phyloP scores from a whole-genome alignment of 306 rosid genomes.

The Erythrophleum fordii region DNA sequence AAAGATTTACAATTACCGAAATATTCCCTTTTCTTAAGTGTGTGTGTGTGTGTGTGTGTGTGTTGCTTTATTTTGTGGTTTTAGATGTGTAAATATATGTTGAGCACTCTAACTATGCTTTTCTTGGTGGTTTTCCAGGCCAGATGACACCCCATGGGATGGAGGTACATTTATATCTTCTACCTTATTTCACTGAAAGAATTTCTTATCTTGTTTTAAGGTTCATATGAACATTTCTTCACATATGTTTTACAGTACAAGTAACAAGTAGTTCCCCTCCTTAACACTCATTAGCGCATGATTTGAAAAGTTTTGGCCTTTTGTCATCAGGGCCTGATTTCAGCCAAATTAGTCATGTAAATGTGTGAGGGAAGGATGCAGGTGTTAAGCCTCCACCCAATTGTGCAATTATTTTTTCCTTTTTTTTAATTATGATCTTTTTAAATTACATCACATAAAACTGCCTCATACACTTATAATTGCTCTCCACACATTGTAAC shows the following conservation, averaged over 20 bases:
- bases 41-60: no score
- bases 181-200: constrained; percentile 19
- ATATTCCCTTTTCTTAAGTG: background rate
- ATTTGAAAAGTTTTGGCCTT: background rate
- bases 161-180: constrained; percentile 72
- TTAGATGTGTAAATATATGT: constrained; percentile 17
- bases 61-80: constrained; percentile 32
- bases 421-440: background rate
- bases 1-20: constrained; percentile 2
- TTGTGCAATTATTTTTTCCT: background rate
- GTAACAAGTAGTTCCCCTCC: background rate
- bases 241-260: background rate
- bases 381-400: background rate
- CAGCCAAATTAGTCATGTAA: background rate
- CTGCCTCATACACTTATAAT: background rate
- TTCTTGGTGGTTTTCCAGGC: constrained; percentile 63
- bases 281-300: background rate
- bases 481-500: background rate
- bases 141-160: constrained; percentile 99
- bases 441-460: background rate
- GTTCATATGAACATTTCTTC: background rate
- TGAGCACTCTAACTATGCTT: constrained; percentile 25
- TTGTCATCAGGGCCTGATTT: background rate
- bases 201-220: background rate
- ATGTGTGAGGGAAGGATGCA: background rate